phyloP scores from a whole-genome alignment of 352 stramenopile genomes.

The Saprolegnia diclina region DNA sequence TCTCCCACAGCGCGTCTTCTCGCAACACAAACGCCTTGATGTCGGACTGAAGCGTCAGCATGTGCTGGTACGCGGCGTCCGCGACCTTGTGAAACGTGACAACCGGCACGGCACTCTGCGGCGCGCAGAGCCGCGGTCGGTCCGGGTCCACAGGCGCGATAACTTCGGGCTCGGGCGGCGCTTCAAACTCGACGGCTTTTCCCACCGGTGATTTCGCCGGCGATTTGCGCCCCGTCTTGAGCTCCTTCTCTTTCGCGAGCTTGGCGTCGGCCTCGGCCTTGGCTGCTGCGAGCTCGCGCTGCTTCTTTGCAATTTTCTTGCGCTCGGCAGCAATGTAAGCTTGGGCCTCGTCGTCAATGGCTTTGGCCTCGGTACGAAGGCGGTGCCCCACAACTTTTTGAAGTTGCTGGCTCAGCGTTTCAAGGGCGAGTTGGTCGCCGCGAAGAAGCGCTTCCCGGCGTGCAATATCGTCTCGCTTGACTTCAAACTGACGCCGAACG shows the following conservation, averaged over 20 bases:
- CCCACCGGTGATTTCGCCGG: conserved; percentile 38
- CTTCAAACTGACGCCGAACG: conserved; percentile 41
- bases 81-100: conserved; percentile 9
- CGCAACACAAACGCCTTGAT: conserved; percentile 3
- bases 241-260: conserved; percentile 39
- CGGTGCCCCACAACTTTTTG: conserved; percentile 4
- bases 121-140: conserved; percentile 2
- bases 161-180: neutral
- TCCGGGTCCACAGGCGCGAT: neutral
- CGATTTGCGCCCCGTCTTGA: conserved; percentile 46
- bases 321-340: conserved; percentile 34
- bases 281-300: conserved; percentile 42
- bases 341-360: conserved; percentile 6
- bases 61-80: conserved; percentile 15
- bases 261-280: conserved; percentile 45
- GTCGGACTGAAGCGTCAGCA: neutral
- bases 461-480: conserved; percentile 32
- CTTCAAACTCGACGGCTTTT: conserved; percentile 28
- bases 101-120: neutral
- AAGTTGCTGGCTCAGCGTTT: conserved; percentile 52
- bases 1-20: conserved; percentile 11
- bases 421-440: conserved; percentile 36
- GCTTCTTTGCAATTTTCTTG: conserved; percentile 51
- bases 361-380: neutral
- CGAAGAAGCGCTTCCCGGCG: conserved; percentile 37